Evolutionary conservation across 768 basidiomycete species (phyloP).

Genomic region (Calvatia gigantea): DNA sequence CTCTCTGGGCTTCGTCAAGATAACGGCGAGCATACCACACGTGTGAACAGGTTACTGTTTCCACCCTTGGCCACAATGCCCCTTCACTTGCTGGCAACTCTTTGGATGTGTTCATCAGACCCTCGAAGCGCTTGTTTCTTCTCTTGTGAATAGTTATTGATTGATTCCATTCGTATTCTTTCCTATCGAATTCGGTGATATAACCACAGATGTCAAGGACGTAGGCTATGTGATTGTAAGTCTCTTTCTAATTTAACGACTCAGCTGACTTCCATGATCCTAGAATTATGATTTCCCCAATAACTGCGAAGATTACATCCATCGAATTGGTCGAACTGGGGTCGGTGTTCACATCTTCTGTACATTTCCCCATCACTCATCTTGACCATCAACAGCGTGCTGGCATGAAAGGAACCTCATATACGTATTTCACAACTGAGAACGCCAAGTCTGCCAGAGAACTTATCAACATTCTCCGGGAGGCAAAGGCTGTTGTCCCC

Average conservation of each 20-base stretch:
- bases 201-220: conserved; percentile 89
- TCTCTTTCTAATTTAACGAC: conserved; percentile 17
- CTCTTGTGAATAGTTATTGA: conserved; percentile 4
- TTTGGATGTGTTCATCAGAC: conserved; percentile 11
- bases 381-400: conserved; percentile 57
- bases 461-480: conserved; percentile 78
- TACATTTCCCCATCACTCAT: not conserved
- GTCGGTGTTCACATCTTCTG: conserved; percentile 36
- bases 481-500: conserved; percentile 84
- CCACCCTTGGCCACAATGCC: conserved; percentile 8
- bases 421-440: conserved; percentile 96
- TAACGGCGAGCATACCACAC: not conserved
- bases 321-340: conserved; percentile 97
- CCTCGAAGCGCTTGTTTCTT: conserved; percentile 12
- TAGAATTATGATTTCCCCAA: conserved; percentile 98
- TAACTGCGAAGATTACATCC: conserved; percentile 97
- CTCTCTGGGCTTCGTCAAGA: conserved; percentile 10
- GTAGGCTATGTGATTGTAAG: conserved; percentile 94
- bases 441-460: conserved; percentile 95
- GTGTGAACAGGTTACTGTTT: conserved; percentile 11
- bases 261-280: not conserved
- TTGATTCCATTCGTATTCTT: conserved; percentile 4
- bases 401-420: conserved; percentile 86
- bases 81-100: conserved; percentile 9
- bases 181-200: not conserved